A percentile compares a stretch with the other conserved stretches of the same genome.
Evolutionary conservation across 306 rosid genomes (phyloP).

Genomic region (Trichosanthes cucumerina): DNA sequence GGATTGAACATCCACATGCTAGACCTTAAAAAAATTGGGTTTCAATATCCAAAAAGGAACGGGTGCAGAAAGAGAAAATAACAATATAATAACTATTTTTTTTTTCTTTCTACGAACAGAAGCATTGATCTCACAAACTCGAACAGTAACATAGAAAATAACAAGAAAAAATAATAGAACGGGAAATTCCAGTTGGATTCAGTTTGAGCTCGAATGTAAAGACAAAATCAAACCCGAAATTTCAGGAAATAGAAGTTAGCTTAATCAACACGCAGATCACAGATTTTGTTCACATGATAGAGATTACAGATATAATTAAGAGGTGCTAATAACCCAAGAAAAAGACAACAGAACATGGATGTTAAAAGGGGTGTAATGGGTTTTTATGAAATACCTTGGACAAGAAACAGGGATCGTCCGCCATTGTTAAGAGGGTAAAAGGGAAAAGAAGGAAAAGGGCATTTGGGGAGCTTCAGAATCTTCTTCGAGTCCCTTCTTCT

Average conservation of each 20-base stretch:
- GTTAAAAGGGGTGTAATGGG: neutral
- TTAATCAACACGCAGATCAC: constrained; percentile 19
- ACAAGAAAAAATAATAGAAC: neutral
- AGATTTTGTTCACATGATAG: neutral
- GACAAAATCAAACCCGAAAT: constrained; percentile 10
- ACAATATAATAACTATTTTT: neutral
- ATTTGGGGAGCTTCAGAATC: constrained; percentile 33
- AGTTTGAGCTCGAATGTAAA: constrained; percentile 19
- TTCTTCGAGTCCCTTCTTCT: neutral
- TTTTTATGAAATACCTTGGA: constrained; percentile 42
- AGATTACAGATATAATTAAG: neutral
- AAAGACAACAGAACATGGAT: neutral
- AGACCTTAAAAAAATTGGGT: neutral
- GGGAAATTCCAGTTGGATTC: constrained; percentile 21
- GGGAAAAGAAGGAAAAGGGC: constrained; percentile 48
- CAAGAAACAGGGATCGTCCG: constrained; percentile 65
- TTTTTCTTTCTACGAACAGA: neutral
- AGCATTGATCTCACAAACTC: neutral
- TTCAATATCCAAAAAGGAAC: neutral
- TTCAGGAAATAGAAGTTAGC: constrained; percentile 4
- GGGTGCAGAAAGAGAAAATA: neutral
- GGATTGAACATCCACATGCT: neutral
- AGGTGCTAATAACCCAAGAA: neutral
- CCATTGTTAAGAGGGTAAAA: constrained; percentile 68
- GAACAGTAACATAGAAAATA: neutral